Percentiles rank a stretch among this genome's conserved stretches.
Conservation (phyloP, 2,329 filamentous ascomycete species). For the Colletotrichum sp. region DNA sequence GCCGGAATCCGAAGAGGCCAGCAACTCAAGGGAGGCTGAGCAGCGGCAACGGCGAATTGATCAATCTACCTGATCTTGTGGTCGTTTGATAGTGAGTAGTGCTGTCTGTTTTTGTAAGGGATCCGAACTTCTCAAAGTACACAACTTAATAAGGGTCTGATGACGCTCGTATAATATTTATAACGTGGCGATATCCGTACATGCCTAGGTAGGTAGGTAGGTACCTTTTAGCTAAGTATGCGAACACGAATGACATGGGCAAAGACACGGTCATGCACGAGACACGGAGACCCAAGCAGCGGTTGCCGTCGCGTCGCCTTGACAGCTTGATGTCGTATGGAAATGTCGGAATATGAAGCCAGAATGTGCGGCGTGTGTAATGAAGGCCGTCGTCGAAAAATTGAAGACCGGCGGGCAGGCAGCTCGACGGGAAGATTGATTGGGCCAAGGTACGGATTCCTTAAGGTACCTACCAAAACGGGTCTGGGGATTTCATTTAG, state of each 20-base stretch:
- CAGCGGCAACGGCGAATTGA: not conserved
- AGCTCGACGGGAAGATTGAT: not conserved
- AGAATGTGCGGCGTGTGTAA: not conserved
- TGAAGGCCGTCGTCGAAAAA: not conserved
- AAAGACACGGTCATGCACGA: not conserved
- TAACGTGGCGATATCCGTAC: not conserved
- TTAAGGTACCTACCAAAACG: not conserved
- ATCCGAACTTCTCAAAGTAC: not conserved
- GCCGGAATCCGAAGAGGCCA: not conserved
- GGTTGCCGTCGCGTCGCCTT: not conserved
- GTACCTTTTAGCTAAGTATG: not conserved
- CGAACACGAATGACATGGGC: not conserved
- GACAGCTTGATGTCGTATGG: not conserved
- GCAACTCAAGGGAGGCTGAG: not conserved
- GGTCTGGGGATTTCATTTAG: not conserved
- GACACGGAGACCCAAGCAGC: not conserved
- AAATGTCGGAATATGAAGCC: not conserved
- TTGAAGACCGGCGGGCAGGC: not conserved
- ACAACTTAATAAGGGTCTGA: not conserved
- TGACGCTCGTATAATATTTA: not conserved
- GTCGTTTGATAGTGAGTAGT: not conserved
- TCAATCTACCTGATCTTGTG: not conserved
- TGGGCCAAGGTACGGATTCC: not conserved
- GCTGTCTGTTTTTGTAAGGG: not conserved
- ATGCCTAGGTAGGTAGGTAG: not conserved